Evolutionary conservation across 2,329 filamentous ascomycete genomes (phyloP).

Genomic region (Aspergillus sp.): DNA sequence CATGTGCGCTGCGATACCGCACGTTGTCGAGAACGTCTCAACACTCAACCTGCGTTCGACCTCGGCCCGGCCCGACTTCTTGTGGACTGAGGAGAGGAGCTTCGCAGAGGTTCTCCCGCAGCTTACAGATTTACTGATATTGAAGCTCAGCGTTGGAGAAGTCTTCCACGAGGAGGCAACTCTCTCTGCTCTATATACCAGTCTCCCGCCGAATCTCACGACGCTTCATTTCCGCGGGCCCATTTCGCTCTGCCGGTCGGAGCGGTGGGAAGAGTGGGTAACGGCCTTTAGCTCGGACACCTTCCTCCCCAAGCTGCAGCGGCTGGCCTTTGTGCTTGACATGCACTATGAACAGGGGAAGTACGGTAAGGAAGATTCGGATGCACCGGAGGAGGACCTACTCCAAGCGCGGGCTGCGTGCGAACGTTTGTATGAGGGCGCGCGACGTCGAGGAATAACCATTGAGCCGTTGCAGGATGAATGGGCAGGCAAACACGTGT

Average conservation of each 20-base stretch:
- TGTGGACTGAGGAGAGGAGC: constrained; percentile 9
- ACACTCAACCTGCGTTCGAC: constrained; percentile 24
- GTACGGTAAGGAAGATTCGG: background rate
- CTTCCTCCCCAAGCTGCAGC: constrained; percentile 22
- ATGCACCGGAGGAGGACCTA: constrained; percentile 1
- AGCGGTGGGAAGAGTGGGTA: constrained; percentile 24
- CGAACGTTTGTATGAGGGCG: constrained; percentile 18
- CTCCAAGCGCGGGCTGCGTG: constrained; percentile 18
- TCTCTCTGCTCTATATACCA: constrained; percentile 19
- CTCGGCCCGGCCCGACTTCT: constrained; percentile 18
- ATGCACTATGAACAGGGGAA: constrained; percentile 4
- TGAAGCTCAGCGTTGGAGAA: constrained; percentile 23
- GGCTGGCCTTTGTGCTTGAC: constrained; percentile 25
- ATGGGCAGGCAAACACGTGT: constrained; percentile 1
- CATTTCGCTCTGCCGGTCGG: constrained; percentile 17
- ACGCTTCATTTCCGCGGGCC: constrained; percentile 26
- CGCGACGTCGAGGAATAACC: constrained; percentile 16
- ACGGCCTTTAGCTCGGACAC: constrained; percentile 18
- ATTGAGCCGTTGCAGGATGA: constrained; percentile 18
- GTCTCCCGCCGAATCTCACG: constrained; percentile 23
- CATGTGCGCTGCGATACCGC: constrained; percentile 20
- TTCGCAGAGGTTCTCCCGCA: constrained; percentile 17
- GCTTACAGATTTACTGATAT: constrained; percentile 15
- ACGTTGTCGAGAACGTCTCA: constrained; percentile 17
- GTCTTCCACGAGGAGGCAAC: constrained; percentile 17